Base-by-base conservation (phyloP, 1,284 basidiomycete genomes). In the Psilocybe mexicana region DNA sequence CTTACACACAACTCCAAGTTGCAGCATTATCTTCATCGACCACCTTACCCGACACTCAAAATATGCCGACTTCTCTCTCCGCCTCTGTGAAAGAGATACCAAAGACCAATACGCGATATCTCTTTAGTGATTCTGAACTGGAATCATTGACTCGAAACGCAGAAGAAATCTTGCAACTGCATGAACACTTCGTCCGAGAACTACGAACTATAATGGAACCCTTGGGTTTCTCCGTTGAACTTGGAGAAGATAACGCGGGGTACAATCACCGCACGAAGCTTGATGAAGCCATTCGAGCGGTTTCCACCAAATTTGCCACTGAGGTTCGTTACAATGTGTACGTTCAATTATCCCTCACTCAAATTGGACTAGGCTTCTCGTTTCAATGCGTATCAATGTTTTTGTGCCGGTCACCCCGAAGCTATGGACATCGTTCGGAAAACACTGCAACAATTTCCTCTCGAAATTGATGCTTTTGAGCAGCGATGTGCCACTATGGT, bases 381-480 rank as follows among this genome's bases (percentile, higher is more conserved):
- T 43, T 95, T 96, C 66, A 78, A 82, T 55, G 79, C 86, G 1
- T 97, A 97, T 75, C 84, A 93, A 70, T 74, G 81, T 10, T 96
- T 93, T 66, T 96, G 94, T 67, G 84, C 92, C 0, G 87, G 87
- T 0, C 93, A 96, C 67, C 83, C 85, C 50, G 88, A 92, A 63
- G 93, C 93, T 0, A 76, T 88, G 50, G 86, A 90, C 57, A 68
- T 93, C 12, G 77, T 94, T 1, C 83, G 88, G 57, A 82, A 81
- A 45, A 78, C 87, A 7, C 82, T 87, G 51, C 77, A 83, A 53
- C 80, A 80, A 43, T 76, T 83, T 67, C 77, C 85, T 1, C 65
- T 80, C 0, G 92, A 94, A 67, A 95, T 93, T 87, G 87, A 90
- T 33, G 77, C 82, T 8, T 96, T 88, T 67, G 94, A 96, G 68